Evolutionary conservation across 2,329 filamentous ascomycete species (phyloP).

Genomic region (Zarea fungicola): DNA sequence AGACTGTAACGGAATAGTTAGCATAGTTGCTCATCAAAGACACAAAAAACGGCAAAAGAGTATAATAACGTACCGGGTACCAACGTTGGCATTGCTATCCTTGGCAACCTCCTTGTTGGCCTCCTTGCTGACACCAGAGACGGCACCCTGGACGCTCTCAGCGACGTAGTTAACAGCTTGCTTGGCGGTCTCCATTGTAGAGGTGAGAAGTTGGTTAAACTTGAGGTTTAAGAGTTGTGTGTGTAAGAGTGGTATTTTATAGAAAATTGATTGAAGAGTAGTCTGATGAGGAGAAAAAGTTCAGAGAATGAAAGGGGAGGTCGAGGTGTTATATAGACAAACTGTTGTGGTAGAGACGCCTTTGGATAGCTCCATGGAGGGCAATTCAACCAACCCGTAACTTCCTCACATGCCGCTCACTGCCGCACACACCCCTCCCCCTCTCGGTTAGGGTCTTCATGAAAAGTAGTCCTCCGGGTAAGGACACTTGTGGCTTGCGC

Average conservation of each 20-base stretch:
- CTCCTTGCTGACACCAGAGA: constrained; percentile 58
- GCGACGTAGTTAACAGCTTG: constrained; percentile 65
- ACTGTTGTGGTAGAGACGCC: neutral
- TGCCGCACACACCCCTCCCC: neutral
- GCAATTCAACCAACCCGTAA: too few relatives aligned
- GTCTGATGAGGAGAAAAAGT: constrained; percentile 1
- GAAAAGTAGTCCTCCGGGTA: too few relatives aligned
- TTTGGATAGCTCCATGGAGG: too few relatives aligned
- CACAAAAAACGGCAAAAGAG: neutral
- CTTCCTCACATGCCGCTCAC: neutral
- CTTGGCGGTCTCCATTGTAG: constrained; percentile 49
- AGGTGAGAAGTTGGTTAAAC: constrained; percentile 19
- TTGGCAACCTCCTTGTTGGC: constrained; percentile 66
- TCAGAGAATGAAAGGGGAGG: neutral
- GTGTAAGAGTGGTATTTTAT: too few relatives aligned
- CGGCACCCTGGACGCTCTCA: constrained; percentile 56
- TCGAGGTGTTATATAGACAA: constrained; percentile 12
- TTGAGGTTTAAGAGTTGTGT: neutral
- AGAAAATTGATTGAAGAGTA: neutral
- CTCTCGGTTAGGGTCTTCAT: neutral
- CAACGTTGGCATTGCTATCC: constrained; percentile 47
- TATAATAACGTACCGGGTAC: constrained; percentile 44
- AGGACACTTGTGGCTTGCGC: constrained; percentile 9
- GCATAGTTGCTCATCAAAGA: neutral
- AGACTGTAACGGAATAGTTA: constrained; percentile 31